Percentiles rank a stretch among this genome's conserved stretches.
Evolutionary conservation across 73 alveolate species (phyloP).

Genomic region (Uronychia binucleata): DNA sequence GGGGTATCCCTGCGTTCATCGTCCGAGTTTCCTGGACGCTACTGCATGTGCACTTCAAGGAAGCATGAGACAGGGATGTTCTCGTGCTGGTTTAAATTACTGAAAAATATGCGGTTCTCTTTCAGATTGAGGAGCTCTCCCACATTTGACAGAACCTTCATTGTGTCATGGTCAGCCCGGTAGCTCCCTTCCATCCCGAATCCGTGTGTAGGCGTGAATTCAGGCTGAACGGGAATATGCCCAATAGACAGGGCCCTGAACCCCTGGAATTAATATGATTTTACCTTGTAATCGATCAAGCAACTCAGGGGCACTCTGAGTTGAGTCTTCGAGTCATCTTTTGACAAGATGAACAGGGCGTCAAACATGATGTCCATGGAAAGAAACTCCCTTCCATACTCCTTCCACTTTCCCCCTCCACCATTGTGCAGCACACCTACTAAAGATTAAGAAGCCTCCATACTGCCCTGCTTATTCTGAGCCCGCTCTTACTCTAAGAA

Average conservation of each 20-base stretch:
- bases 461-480: conserved; percentile 5
- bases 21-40: conserved; percentile 39
- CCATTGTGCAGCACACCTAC: conserved; percentile 8
- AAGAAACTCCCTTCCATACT: conserved; percentile 57
- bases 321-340: conserved; percentile 22
- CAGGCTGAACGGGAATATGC: conserved; percentile 41
- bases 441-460: not conserved
- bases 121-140: conserved; percentile 54
- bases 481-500: conserved; percentile 9
- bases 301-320: conserved; percentile 54
- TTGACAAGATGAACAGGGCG: conserved; percentile 54
- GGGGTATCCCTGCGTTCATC: conserved; percentile 47
- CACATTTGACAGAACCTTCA: conserved; percentile 33
- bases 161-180: conserved; percentile 18
- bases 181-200: conserved; percentile 29
- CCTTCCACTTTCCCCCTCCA: conserved; percentile 52
- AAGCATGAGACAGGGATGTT: conserved; percentile 59
- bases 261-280: conserved; percentile 10
- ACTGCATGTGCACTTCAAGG: conserved; percentile 23
- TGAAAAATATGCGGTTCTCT: conserved; percentile 46
- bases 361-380: conserved; percentile 66
- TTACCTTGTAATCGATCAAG: conserved; percentile 44
- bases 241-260: conserved; percentile 59
- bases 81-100: conserved; percentile 34
- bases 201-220: conserved; percentile 27